Evolutionary conservation across 75 land plant genomes (phyloP), one percentile per base, ranked within the genome.

Genomic region (Ceratopteris richardii): DNA sequence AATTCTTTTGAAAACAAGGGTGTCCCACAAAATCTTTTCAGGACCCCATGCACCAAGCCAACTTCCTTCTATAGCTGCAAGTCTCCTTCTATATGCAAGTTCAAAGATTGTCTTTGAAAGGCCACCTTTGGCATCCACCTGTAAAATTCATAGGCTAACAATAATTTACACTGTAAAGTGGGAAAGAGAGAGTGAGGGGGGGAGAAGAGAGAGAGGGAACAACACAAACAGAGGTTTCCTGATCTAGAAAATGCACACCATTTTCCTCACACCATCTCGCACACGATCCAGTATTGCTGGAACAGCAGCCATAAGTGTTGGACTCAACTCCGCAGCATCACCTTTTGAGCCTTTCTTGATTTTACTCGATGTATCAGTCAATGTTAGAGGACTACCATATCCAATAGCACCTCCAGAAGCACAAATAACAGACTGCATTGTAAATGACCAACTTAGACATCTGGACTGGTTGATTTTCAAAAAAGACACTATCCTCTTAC

Each of bases 31-130:
- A 36, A 72, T 12, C 74, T 65, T 85, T 75, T 88, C 94, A 28
- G 80, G 25, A n/a, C 90, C 90, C 94, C 94, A 88, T 0, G 86
- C 86, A 16, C 94, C 94, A 65, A 85, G 72, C 89, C 94, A 85
- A 59, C 89, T 88, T 71, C 90, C 94, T 54, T 82, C 87, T 1
- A 88, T 67, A 33, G 94, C 94, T 61, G 79, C 61, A 36, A 82
- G 40, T 25, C 94, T 69, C 26, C 94, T 85, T 22, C 59, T 44
- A 75, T 88, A 88, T 73, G 86, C 88, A 51, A 75, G 50, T n/a
- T 77, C 72, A 65, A 88, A 88, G 33, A 88, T 51, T 56, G 33
- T 79, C 68, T 88, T 85, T 57, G 86, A 42, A 0, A 79, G 21
- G 26, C 94, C 94, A 31, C 94, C 89, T 54, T 71, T 85, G 59